Evolutionary conservation across 1,284 basidiomycete genomes (phyloP).

Genomic region (Sporisorium exsertum): DNA sequence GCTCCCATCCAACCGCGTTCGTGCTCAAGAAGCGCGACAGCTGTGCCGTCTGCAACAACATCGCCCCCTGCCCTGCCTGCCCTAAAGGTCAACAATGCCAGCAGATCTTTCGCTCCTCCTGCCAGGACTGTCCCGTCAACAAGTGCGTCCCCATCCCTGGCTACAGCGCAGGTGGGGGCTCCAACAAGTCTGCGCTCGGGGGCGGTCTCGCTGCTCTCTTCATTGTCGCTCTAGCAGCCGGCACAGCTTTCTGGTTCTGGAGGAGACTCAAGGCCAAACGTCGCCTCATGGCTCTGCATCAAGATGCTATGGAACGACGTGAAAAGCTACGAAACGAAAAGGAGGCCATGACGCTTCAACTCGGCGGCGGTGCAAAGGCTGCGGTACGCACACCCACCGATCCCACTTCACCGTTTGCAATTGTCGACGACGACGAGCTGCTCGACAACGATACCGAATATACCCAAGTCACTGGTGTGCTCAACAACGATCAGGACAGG

Average conservation of each 20-base stretch:
- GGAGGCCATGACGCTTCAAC: slow-evolving; percentile 38
- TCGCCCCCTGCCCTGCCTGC: slow-evolving; percentile 43
- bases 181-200: slow-evolving; percentile 45
- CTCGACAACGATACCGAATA: slow-evolving; percentile 53
- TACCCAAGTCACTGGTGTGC: slow-evolving; percentile 46
- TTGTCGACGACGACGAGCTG: slow-evolving; percentile 26
- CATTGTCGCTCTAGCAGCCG: slow-evolving; percentile 28
- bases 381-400: background rate
- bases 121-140: slow-evolving; percentile 52
- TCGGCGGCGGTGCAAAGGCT: slow-evolving; percentile 16
- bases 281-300: slow-evolving; percentile 37
- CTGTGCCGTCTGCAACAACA: slow-evolving; percentile 50
- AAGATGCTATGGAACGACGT: slow-evolving; percentile 32
- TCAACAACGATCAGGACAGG: slow-evolving; percentile 19
- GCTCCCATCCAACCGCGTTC: slow-evolving; percentile 31
- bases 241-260: slow-evolving; percentile 41
- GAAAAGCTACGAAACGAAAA: slow-evolving; percentile 45
- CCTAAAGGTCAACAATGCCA: slow-evolving; percentile 45
- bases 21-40: slow-evolving; percentile 43
- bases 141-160: slow-evolving; percentile 41
- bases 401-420: slow-evolving; percentile 19
- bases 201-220: slow-evolving; percentile 47
- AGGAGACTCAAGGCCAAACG: slow-evolving; percentile 24
- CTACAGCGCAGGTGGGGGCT: background rate
- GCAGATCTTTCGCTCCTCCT: slow-evolving; percentile 50